Base-by-base conservation (phyloP, 306 rosid genomes). In the Trichosanthes truncata region DNA sequence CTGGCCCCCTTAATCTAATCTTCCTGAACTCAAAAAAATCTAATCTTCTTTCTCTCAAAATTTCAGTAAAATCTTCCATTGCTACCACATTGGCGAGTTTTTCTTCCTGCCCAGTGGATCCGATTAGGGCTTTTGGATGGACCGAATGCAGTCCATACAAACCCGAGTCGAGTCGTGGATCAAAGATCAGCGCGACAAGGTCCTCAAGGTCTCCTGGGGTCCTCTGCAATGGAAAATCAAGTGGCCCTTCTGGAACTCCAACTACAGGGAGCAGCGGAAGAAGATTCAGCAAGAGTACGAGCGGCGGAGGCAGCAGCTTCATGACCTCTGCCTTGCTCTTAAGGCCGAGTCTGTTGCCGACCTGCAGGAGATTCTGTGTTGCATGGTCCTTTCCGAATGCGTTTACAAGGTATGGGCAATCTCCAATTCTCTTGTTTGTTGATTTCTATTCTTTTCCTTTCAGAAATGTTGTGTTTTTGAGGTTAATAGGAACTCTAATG, bases 311-410 rank as follows among this genome's bases (percentile, higher is more conserved):
- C 89, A 80, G 84, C 98, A 90, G 41, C 91, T 94, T 33, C 87
- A 84, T 25, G 89, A 89, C 72, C 93, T 95, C 83, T 91, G 97
- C 63, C 81, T 33, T 35, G 91, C 97, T 5, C 80, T 93, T 66
- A 91, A 88, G 85, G 91, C 92, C 3, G 97, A 93, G 12, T 90
- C 99, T 2, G 38, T 93, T 14, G 75, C 96, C 23, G 99, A 95
- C 53, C 85, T 95, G 86, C 99, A 90, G 85, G 99, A 93, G 78
- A 89, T 95, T 59, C 91, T 95, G 25, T 87, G 97, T 77, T 91
- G 97, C 91, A 95, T 95, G 97, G 96, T 93, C 5, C 97, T 95
- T 65, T 89, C 98, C 45, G 98, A 95, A 60, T 93, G 97, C 83
- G 99, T 95, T 73, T 95, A 93, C 91, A 93, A 95, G 98, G 99